Conservation (phyloP, 2,329 filamentous ascomycete genomes). For the Aspergillus persii region DNA sequence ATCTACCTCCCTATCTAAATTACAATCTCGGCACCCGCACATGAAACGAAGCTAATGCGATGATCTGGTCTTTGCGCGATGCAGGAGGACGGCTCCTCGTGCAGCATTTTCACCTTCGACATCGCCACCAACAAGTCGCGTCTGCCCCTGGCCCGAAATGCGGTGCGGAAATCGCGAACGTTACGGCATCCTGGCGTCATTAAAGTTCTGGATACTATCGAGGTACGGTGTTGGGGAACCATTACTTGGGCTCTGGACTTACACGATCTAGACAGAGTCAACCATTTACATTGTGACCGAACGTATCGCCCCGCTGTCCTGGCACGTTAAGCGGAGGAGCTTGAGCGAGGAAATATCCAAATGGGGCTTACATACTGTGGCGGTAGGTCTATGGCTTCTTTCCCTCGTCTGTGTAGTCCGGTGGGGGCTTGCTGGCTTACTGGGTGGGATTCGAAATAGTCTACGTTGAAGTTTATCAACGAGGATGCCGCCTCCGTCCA, state of each 20-base stretch:
- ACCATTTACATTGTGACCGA: conserved; percentile 97
- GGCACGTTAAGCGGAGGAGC: conserved; percentile 86
- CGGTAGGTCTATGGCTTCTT: conserved; percentile 51
- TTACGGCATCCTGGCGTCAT: conserved; percentile 92
- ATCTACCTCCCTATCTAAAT: background rate
- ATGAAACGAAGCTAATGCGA: conserved; percentile 13
- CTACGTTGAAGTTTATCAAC: conserved; percentile 94
- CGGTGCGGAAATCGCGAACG: conserved; percentile 88
- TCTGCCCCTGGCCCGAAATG: conserved; percentile 86
- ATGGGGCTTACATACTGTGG: conserved; percentile 88
- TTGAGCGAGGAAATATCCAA: conserved; percentile 89
- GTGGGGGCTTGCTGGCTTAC: background rate
- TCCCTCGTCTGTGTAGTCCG: background rate
- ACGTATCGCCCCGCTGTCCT: conserved; percentile 78
- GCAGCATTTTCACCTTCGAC: conserved; percentile 97
- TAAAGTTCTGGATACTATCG: conserved; percentile 89
- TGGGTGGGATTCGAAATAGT: conserved; percentile 47
- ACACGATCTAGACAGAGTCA: conserved; percentile 70
- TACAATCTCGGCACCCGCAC: background rate
- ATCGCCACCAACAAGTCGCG: conserved; percentile 74
- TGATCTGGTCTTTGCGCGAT: background rate
- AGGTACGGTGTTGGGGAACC: conserved; percentile 55
- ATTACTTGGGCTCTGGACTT: conserved; percentile 2
- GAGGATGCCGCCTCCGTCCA: conserved; percentile 89
- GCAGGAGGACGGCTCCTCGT: conserved; percentile 89